Conservation (phyloP, 2,329 filamentous ascomycete species). For the Epichloe elymi region DNA sequence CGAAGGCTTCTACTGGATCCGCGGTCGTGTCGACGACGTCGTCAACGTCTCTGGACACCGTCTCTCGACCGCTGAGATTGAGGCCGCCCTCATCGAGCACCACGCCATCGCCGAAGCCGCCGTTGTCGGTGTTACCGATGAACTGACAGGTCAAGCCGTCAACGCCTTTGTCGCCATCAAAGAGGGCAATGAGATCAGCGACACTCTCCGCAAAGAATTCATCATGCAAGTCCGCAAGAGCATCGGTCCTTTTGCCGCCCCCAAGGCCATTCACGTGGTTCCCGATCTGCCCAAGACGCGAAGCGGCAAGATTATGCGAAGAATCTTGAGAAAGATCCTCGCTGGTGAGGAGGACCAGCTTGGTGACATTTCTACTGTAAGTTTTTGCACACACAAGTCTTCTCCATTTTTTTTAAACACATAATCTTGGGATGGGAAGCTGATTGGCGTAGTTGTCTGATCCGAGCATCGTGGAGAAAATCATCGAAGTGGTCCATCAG, state of each 20-base stretch:
- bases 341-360: constrained; percentile 95
- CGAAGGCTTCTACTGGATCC: constrained; percentile 99
- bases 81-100: constrained; percentile 92
- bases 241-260: constrained; percentile 93
- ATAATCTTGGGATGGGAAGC: background rate
- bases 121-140: constrained; percentile 84
- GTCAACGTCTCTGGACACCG: constrained; percentile 96
- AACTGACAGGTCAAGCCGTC: constrained; percentile 92
- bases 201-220: constrained; percentile 83
- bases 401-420: background rate
- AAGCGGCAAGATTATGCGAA: constrained; percentile 97
- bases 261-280: constrained; percentile 84
- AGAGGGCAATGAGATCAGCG: constrained; percentile 60
- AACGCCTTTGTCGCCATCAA: constrained; percentile 94
- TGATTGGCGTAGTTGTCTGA: constrained; percentile 59
- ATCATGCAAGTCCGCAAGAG: constrained; percentile 92
- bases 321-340: constrained; percentile 92
- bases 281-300: constrained; percentile 94
- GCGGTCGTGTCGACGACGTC: constrained; percentile 93
- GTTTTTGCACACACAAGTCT: constrained; percentile 14
- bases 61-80: constrained; percentile 93
- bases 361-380: constrained; percentile 81
- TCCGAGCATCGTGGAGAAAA: constrained; percentile 76
- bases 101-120: constrained; percentile 82
- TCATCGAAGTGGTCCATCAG: constrained; percentile 69